Evolutionary conservation across 2,329 filamentous ascomycete species (phyloP), one percentile per base, ranked within the genome.

Genomic region (Metarhizium anisopliae): DNA sequence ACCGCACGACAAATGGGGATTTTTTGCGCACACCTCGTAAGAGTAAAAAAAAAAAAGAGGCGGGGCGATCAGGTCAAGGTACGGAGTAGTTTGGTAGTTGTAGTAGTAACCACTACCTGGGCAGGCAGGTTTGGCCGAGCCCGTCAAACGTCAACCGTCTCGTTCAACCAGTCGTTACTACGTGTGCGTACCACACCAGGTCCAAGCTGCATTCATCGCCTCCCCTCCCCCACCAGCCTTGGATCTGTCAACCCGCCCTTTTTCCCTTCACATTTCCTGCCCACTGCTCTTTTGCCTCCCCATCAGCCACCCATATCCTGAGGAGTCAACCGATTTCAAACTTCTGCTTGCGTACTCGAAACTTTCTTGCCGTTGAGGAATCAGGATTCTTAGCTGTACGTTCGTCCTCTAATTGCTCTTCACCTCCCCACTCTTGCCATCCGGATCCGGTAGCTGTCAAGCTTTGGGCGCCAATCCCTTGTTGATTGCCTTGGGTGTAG

Each of bases 161-260:
- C n/a, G 42, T 20, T 45, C 42, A 45, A 45, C 16, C 18, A 20
- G 42, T 45, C n/a, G 14, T 6, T 25, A 25, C 25, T 16, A 18
- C 40, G 6, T 43, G n/a, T 42, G n/a, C 16, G 40, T n/a, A 43
- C 40, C 13, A 16, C 16, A 6, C 20, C 20, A 45, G 16, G n/a
- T 16, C 42, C 16, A 45, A 45, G 18, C 6, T 54, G 43, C 43
- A n/a, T 47, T 30, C 45, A 29, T 42, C 51, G 6, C 25, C 51
- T 38, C 38, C 51, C 51, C 42, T 29, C 25, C 50, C 42, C 54
- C 32, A 55, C 54, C 54, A 52, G 42, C 16, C 38, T 49, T 43
- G 43, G 38, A 32, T 43, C 53, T 54, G 18, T 20, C 45, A 43
- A 54, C 42, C 18, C 6, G 40, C 16, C n/a, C n/a, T 20, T 11